Evolutionary conservation across 192 early-diverging fungal species (phyloP).

Genomic region (Gryganskiella cystojenkinii): DNA sequence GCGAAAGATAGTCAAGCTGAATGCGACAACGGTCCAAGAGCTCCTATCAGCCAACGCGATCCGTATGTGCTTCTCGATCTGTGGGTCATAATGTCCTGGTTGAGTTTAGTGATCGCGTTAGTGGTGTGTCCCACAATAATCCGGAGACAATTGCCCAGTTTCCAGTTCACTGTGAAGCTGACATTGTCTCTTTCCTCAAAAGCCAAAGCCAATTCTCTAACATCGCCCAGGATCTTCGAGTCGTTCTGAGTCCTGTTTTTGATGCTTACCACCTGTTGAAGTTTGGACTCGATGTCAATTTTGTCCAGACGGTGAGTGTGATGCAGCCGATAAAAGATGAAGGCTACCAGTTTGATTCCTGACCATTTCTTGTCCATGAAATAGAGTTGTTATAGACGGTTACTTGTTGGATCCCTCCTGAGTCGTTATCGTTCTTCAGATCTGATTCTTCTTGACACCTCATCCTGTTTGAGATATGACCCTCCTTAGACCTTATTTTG

Average conservation of each 20-base stretch:
- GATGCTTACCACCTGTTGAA: slow-evolving; percentile 13
- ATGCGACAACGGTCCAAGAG: neutral
- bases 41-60: slow-evolving; percentile 7
- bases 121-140: slow-evolving; percentile 8
- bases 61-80: slow-evolving; percentile 18
- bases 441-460: too few relatives aligned
- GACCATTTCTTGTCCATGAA: slow-evolving; percentile 7
- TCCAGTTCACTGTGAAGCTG: slow-evolving; percentile 16
- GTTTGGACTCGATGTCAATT: slow-evolving; percentile 11
- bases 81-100: slow-evolving; percentile 14
- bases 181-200: slow-evolving; percentile 10
- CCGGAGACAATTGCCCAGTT: slow-evolving; percentile 21
- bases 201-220: slow-evolving; percentile 6
- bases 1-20: neutral
- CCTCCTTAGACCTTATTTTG: too few relatives aligned
- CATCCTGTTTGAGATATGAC: too few relatives aligned
- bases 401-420: too few relatives aligned
- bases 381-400: too few relatives aligned
- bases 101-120: slow-evolving; percentile 10
- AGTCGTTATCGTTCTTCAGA: too few relatives aligned
- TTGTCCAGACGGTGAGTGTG: slow-evolving; percentile 8
- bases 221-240: slow-evolving; percentile 15
- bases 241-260: slow-evolving; percentile 11
- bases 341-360: slow-evolving; percentile 8
- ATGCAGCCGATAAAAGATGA: slow-evolving; percentile 1